phyloP scores from a whole-genome alignment of 139 green algal species.

The Eudorina sp. region DNA sequence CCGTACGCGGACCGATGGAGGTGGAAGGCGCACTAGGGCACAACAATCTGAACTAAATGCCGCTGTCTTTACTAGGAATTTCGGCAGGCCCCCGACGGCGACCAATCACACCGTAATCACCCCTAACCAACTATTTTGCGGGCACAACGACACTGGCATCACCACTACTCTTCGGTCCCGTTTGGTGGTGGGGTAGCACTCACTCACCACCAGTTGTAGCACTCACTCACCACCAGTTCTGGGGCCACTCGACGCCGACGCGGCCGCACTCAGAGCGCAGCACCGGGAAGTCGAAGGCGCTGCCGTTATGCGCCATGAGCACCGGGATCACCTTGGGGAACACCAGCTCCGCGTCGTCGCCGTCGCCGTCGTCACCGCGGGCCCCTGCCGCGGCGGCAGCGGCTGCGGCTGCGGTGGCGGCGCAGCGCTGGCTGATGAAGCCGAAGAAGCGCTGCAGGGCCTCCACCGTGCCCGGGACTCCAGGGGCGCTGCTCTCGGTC shows the following conservation, averaged over 20 bases:
- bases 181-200: too few relatives aligned
- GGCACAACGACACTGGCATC: too few relatives aligned
- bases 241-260: conserved; percentile 15
- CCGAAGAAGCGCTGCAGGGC: conserved; percentile 1
- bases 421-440: background rate
- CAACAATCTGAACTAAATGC: too few relatives aligned
- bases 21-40: too few relatives aligned
- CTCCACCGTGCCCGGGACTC: conserved; percentile 10
- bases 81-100: too few relatives aligned
- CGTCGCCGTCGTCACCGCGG: background rate
- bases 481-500: background rate
- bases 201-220: background rate
- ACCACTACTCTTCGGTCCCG: too few relatives aligned
- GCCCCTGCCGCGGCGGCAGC: background rate
- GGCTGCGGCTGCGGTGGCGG: background rate
- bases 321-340: background rate
- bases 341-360: background rate
- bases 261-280: conserved; percentile 7
- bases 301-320: conserved; percentile 47
- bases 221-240: conserved; percentile 27
- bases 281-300: conserved; percentile 19
- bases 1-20: too few relatives aligned
- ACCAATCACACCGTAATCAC: too few relatives aligned
- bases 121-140: too few relatives aligned
- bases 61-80: too few relatives aligned